These are phyloP conservation scores for Fusarium scirpi DNA, from an alignment of 2,329 filamentous ascomycete species.

Conservation along the genomic window DNA sequence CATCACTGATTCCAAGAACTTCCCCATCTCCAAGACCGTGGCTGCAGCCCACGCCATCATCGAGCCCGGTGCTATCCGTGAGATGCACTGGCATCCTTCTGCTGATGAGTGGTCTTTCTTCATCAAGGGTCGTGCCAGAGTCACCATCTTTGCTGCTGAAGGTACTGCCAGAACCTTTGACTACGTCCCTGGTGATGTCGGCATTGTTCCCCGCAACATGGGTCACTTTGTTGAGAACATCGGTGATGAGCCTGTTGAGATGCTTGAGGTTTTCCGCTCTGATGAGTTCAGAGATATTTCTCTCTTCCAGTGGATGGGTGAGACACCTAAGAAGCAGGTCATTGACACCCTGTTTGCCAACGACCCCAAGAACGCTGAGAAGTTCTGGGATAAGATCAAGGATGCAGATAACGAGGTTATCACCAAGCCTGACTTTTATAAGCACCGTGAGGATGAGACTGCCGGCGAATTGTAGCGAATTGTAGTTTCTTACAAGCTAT, in stretches of 20 bases:
- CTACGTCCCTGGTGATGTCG: conserved; percentile 80
- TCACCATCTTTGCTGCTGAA: conserved; percentile 79
- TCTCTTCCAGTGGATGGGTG: conserved; percentile 80
- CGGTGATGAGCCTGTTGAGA: conserved; percentile 79
- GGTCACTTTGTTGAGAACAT: conserved; percentile 87
- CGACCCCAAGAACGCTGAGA: conserved; percentile 69
- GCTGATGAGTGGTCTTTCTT: conserved; percentile 88
- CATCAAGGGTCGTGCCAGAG: conserved; percentile 75
- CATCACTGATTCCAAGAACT: conserved; percentile 81
- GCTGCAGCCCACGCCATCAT: conserved; percentile 79
- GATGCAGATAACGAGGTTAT: conserved; percentile 70
- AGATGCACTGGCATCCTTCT: conserved; percentile 87
- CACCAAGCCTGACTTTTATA: conserved; percentile 51
- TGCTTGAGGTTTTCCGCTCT: conserved; percentile 80
- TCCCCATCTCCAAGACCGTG: conserved; percentile 78
- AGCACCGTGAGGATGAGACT: not conserved
- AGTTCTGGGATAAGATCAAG: conserved; percentile 72
- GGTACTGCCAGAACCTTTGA: conserved; percentile 80
- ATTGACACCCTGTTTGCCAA: conserved; percentile 74
- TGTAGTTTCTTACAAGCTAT: not conserved
- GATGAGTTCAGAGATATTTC: conserved; percentile 80
- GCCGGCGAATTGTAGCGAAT: conserved; percentile 20
- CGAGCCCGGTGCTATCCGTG: conserved; percentile 76
- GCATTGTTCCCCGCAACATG: conserved; percentile 81
- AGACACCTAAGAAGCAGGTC: conserved; percentile 75